Evolutionary conservation across 148 eudicot species (phyloP), one percentile per base, ranked within the genome.

Genomic region (Gaultheria prostrata): DNA sequence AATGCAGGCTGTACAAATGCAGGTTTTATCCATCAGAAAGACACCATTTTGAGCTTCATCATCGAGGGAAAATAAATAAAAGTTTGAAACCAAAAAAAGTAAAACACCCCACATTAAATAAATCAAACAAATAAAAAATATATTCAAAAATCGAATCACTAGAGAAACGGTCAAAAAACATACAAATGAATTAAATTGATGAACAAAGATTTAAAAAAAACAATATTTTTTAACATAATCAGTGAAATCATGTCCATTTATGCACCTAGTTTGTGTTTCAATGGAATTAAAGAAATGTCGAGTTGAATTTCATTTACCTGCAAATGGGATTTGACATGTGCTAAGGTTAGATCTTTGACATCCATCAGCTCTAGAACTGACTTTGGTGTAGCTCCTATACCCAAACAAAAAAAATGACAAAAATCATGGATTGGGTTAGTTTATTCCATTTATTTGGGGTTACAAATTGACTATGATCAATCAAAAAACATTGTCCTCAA

Each of bases 301-400:
- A 28, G 13, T 11, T 7, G 26, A 20, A 33, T 18, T 80, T 63
- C 24, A 4, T 50, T 71, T 89, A 95, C 98, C 98, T 95, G 98
- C 83, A 95, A 94, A 89, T 95, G 98, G 10, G 98, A 94, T 84
- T 95, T 95, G 76, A 95, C 98, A 90, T 95, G 98, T 49, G 98
- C 98, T 85, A 95, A 92, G 61, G 98, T 95, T 75, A 95, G 98
- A 91, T 95, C 98, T 85, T 95, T 95, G 75, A 95, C 98, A 94
- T 94, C 98, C 98, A 95, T 95, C 83, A 95, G 98, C 90, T 95
- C 98, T 71, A 95, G 93, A 80, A 95, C 98, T 39, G 95, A 94
- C 87, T 95, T 95, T 48, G 98, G 98, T 61, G 98, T 95, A 6
- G 98, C 98, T 87, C 98, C 98, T 95, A 81, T 45, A 90, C 17